These are phyloP conservation scores for Globisporangium mamillatum DNA, from an alignment of 352 stramenopile species.

Conservation along the genomic window DNA sequence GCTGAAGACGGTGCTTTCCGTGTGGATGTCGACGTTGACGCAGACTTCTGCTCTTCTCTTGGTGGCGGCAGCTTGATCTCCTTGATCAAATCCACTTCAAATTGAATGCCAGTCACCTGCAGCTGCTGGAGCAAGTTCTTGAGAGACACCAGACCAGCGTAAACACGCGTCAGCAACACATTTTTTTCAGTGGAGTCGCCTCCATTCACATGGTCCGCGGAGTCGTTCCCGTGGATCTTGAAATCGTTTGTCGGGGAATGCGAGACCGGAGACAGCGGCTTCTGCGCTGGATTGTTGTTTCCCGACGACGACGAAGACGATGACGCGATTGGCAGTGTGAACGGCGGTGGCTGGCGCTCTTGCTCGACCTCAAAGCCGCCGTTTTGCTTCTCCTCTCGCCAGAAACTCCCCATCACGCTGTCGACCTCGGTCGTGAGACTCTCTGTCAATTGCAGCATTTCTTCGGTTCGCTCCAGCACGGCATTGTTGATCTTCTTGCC, in stretches of 20 bases:
- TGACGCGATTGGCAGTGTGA: conserved; percentile 36
- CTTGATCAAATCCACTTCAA: conserved; percentile 81
- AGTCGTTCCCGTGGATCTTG: conserved; percentile 25
- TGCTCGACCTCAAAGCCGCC: background rate
- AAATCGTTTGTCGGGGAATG: conserved; percentile 30
- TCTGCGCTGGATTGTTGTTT: conserved; percentile 14
- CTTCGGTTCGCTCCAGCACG: conserved; percentile 72
- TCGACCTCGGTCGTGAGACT: conserved; percentile 47
- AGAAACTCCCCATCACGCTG: conserved; percentile 33
- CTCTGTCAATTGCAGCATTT: conserved; percentile 70
- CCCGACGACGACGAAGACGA: conserved; percentile 9
- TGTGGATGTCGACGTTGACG: conserved; percentile 23
- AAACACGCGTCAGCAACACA: conserved; percentile 47
- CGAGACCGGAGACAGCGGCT: conserved; percentile 26
- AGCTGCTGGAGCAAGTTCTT: conserved; percentile 78
- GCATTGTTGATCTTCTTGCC: conserved; percentile 73
- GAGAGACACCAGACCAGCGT: conserved; percentile 56
- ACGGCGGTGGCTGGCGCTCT: conserved; percentile 30
- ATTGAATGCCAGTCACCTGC: conserved; percentile 77
- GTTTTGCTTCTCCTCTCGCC: conserved; percentile 13
- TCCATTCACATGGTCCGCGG: conserved; percentile 16
- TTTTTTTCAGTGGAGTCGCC: conserved; percentile 27
- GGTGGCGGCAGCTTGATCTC: conserved; percentile 59
- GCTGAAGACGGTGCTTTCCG: conserved; percentile 18
- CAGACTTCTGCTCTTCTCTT: conserved; percentile 52